phyloP scores from a whole-genome alignment of 2,329 filamentous ascomycete genomes.

The Fusarium sp. region DNA sequence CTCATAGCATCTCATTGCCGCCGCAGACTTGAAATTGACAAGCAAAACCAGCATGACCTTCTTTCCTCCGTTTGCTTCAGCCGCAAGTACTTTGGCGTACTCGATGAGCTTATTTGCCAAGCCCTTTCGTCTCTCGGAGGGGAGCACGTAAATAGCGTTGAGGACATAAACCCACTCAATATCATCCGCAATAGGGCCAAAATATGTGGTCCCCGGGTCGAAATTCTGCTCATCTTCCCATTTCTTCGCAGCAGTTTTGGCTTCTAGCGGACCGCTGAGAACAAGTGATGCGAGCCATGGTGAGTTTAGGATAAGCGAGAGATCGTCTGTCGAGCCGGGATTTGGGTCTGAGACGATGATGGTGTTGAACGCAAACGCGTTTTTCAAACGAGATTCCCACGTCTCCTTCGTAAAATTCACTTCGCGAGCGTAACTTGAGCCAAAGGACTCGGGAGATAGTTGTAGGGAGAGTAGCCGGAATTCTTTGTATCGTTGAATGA shows the following conservation, averaged over 20 bases:
- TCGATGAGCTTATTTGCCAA: constrained; percentile 11
- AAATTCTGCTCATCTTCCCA: constrained; percentile 6
- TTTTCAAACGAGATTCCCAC: constrained; percentile 19
- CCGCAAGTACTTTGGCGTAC: not conserved
- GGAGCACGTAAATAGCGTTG: constrained; percentile 29
- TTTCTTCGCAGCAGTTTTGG: not conserved
- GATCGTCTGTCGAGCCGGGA: not conserved
- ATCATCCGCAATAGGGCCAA: not conserved
- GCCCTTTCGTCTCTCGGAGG: constrained; percentile 15
- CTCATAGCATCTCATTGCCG: constrained; percentile 22
- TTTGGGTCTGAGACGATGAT: not conserved
- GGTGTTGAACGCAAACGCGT: constrained; percentile 1
- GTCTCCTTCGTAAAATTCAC: not conserved
- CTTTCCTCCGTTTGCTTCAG: not conserved
- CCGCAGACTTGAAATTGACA: constrained; percentile 7
- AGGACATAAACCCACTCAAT: constrained; percentile 10
- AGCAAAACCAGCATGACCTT: constrained; percentile 11
- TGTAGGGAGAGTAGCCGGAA: constrained; percentile 24
- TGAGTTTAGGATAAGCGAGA: not conserved
- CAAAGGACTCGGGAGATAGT: constrained; percentile 21
- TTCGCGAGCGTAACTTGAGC: constrained; percentile 21
- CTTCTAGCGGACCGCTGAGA: constrained; percentile 12
- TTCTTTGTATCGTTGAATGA: constrained; percentile 4
- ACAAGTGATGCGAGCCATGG: constrained; percentile 29
- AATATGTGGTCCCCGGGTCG: not conserved